Evolutionary conservation across 129 eudicot species (phyloP).

Genomic region (Gnaphalium uliginosum): DNA sequence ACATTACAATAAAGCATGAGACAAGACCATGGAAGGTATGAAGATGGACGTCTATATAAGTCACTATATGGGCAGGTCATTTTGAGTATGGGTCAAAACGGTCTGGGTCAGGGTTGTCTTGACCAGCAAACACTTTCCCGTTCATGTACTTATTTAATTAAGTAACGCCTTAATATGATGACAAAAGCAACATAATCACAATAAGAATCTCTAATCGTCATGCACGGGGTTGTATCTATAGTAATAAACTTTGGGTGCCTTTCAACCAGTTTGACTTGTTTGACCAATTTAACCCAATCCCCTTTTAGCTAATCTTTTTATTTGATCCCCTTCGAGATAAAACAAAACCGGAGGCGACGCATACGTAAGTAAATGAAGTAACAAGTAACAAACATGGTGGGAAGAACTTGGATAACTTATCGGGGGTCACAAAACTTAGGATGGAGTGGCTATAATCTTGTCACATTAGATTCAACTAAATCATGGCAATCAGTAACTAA

Average conservation of each 20-base stretch:
- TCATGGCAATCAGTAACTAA: conserved; percentile 43
- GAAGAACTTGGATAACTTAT: conserved; percentile 3
- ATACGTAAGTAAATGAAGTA: background rate
- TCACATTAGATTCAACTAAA: conserved; percentile 10
- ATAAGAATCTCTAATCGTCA: too few relatives aligned
- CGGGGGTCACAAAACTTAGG: conserved; percentile 7
- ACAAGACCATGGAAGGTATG: background rate
- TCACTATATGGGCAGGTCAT: background rate
- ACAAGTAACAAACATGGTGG: background rate
- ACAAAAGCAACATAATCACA: background rate
- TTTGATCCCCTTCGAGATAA: background rate
- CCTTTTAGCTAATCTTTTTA: too few relatives aligned
- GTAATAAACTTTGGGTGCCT: background rate
- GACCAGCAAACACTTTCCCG: background rate
- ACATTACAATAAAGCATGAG: background rate
- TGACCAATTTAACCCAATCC: too few relatives aligned
- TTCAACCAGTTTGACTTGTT: background rate
- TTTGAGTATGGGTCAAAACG: background rate
- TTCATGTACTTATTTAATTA: background rate
- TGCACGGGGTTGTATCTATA: too few relatives aligned
- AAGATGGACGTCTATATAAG: background rate
- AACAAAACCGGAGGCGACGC: background rate
- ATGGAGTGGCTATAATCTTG: conserved; percentile 6
- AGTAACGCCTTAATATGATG: background rate
- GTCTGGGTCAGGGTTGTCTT: background rate